These are phyloP conservation scores for Chytridiales sp. DNA, from an alignment of 371 early-diverging fungal species.

Conservation along the genomic window DNA sequence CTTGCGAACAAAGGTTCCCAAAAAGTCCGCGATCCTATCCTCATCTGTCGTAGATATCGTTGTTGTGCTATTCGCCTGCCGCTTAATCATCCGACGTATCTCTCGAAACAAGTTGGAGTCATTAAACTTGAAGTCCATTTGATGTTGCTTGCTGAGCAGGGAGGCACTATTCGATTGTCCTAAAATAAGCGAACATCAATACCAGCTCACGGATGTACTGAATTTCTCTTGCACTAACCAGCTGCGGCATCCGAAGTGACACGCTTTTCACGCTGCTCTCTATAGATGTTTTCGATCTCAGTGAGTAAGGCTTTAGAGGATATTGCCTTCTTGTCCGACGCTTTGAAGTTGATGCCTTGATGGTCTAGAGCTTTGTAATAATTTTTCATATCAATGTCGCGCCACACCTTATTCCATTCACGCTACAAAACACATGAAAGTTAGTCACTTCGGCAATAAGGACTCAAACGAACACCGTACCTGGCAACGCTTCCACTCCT, in stretches of 20 bases:
- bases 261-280: conserved; percentile 46
- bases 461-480: conserved; percentile 26
- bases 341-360: conserved; percentile 86
- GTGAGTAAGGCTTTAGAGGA: conserved; percentile 72
- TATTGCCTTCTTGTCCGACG: conserved; percentile 81
- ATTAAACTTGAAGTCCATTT: conserved; percentile 62
- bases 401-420: conserved; percentile 95
- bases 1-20: conserved; percentile 68
- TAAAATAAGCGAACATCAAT: too few relatives aligned
- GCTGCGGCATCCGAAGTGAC: conserved; percentile 21
- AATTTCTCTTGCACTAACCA: not conserved
- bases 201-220: too few relatives aligned
- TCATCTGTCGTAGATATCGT: conserved; percentile 47
- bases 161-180: too few relatives aligned
- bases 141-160: conserved; percentile 44
- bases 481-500: conserved; percentile 88
- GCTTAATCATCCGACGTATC: conserved; percentile 54
- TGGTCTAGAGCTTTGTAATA: conserved; percentile 97
- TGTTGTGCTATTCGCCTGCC: conserved; percentile 14
- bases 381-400: conserved; percentile 89
- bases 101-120: conserved; percentile 66
- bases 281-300: conserved; percentile 81
- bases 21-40: conserved; percentile 71
- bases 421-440: conserved; percentile 50
- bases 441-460: not conserved